These are phyloP conservation scores for Nothophoma quercina DNA, from an alignment of 2,329 filamentous ascomycete genomes.

Conservation along the genomic window DNA sequence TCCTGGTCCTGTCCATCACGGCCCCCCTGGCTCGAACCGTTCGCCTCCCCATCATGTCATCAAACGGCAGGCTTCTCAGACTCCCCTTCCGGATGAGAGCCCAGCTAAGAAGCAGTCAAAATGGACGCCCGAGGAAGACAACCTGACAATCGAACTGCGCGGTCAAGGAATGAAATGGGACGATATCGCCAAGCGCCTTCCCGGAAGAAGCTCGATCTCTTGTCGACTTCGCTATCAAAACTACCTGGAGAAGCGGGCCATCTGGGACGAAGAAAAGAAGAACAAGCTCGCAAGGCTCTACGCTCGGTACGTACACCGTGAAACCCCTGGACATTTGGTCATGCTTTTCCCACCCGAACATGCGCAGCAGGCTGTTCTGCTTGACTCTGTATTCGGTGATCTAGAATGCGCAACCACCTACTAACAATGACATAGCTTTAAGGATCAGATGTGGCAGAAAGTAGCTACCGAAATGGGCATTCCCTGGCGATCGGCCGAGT, in stretches of 20 bases:
- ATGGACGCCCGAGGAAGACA: constrained; percentile 93
- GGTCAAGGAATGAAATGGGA: constrained; percentile 98
- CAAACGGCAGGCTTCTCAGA: constrained; percentile 49
- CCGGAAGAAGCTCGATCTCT: constrained; percentile 90
- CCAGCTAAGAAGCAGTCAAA: constrained; percentile 75
- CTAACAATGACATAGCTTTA: constrained; percentile 71
- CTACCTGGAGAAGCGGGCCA: constrained; percentile 88
- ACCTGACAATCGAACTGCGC: constrained; percentile 89
- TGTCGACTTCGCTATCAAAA: constrained; percentile 97
- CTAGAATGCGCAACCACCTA: constrained; percentile 2
- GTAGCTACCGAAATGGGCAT: constrained; percentile 94
- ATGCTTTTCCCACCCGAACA: background rate
- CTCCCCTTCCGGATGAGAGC: constrained; percentile 45
- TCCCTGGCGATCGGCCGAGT: constrained; percentile 93
- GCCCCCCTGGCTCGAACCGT: constrained; percentile 35
- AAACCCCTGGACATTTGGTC: constrained; percentile 2
- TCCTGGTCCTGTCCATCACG: constrained; percentile 29
- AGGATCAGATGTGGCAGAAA: constrained; percentile 97
- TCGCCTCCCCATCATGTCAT: constrained; percentile 45
- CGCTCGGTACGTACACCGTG: constrained; percentile 72
- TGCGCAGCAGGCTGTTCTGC: background rate
- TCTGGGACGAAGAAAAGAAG: constrained; percentile 98
- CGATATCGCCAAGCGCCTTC: constrained; percentile 90
- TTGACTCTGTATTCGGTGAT: no score
- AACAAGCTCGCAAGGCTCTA: constrained; percentile 95